A percentile compares a stretch with the other conserved stretches of the same genome.
phyloP scores from a whole-genome alignment of 2,329 filamentous ascomycete genomes.

The Truncatella angustata region DNA sequence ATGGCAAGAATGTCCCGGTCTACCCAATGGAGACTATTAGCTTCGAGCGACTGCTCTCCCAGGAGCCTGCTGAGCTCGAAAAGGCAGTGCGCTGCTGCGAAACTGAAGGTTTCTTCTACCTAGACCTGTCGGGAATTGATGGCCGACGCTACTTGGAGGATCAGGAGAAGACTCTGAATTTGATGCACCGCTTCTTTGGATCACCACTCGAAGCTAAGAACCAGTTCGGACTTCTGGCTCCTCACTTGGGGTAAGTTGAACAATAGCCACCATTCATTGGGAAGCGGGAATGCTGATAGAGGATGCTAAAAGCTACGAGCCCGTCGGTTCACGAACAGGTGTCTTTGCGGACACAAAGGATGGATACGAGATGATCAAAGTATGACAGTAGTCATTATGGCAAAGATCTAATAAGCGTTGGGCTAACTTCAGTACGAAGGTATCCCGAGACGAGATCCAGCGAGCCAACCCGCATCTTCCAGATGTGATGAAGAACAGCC shows the following conservation, averaged over 20 bases:
- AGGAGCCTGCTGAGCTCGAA: constrained; percentile 52
- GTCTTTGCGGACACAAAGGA: constrained; percentile 47
- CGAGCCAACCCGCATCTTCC: constrained; percentile 44
- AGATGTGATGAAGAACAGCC: constrained; percentile 45
- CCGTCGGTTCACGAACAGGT: constrained; percentile 46
- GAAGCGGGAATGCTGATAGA: neutral
- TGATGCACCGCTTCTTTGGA: constrained; percentile 57
- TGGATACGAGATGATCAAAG: constrained; percentile 54
- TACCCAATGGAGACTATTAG: constrained; percentile 51
- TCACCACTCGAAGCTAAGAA: constrained; percentile 54
- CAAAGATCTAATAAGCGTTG: neutral
- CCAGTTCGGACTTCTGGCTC: constrained; percentile 51
- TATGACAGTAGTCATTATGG: constrained; percentile 13
- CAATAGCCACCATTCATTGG: neutral
- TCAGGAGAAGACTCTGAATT: constrained; percentile 48
- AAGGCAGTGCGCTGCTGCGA: constrained; percentile 48
- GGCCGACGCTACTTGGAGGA: constrained; percentile 51
- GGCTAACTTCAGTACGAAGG: constrained; percentile 14
- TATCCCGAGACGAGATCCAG: constrained; percentile 50
- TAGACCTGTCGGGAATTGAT: constrained; percentile 51
- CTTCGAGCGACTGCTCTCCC: constrained; percentile 50
- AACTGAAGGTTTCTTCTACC: constrained; percentile 54
- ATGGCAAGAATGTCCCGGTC: constrained; percentile 47
- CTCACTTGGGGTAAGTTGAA: constrained; percentile 51
- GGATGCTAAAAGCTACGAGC: constrained; percentile 40